Evolutionary conservation across 257 asterid species (phyloP).

Genomic region (Cynanchum wilfordii): DNA sequence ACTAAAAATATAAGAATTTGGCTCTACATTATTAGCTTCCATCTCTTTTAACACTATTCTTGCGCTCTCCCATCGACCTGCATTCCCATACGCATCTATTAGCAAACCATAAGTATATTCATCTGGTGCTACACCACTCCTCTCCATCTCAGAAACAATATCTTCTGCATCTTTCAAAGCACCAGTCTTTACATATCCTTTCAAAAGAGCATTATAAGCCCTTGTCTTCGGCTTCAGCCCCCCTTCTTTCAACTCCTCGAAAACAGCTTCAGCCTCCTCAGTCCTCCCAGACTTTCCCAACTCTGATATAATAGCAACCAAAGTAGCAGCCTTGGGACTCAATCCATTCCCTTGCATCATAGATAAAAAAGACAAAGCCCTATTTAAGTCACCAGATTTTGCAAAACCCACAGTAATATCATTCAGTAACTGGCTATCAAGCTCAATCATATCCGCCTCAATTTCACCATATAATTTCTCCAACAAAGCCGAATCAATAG

Average conservation of each 20-base stretch:
- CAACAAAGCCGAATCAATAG: constrained; percentile 48
- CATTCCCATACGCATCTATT: constrained; percentile 92
- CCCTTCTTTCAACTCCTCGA: constrained; percentile 87
- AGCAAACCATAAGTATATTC: constrained; percentile 81
- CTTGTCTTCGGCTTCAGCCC: constrained; percentile 77
- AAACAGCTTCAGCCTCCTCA: constrained; percentile 90
- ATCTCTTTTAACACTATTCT: constrained; percentile 81
- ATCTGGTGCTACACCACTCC: constrained; percentile 68
- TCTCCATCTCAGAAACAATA: constrained; percentile 82
- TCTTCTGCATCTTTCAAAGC: constrained; percentile 76
- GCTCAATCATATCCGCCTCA: constrained; percentile 67
- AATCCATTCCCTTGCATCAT: constrained; percentile 76
- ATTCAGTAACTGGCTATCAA: constrained; percentile 74
- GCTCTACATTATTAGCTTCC: constrained; percentile 69
- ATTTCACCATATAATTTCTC: constrained; percentile 66
- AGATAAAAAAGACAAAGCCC: constrained; percentile 60
- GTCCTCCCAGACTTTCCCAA: constrained; percentile 73
- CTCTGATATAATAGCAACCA: constrained; percentile 54
- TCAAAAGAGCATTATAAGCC: constrained; percentile 86
- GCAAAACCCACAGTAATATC: constrained; percentile 75
- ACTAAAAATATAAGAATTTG: constrained; percentile 64
- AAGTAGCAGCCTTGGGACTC: constrained; percentile 63
- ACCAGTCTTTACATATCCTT: constrained; percentile 78
- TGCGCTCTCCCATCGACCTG: constrained; percentile 96
- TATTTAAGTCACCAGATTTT: constrained; percentile 64